Conservation (phyloP, 257 asterid species). For the Solanum arcanum region DNA sequence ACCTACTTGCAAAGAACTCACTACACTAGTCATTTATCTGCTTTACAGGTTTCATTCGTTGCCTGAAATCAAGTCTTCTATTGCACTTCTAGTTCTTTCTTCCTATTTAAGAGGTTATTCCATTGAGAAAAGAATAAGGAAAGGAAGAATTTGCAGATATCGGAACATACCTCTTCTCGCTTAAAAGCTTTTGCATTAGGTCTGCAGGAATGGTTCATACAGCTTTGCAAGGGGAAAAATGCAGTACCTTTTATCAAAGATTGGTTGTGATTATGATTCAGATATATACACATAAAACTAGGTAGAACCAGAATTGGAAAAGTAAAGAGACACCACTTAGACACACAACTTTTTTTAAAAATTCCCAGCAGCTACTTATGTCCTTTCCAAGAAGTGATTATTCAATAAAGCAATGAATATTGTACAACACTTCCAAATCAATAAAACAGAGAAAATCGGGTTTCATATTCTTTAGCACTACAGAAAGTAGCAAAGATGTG, state of each 20-base stretch:
- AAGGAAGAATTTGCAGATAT: background rate
- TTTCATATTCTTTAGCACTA: background rate
- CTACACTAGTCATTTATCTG: background rate
- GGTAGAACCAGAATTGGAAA: background rate
- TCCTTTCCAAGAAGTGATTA: background rate
- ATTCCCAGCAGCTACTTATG: background rate
- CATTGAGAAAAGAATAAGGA: background rate
- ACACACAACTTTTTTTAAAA: background rate
- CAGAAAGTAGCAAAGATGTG: background rate
- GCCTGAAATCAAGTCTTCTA: background rate
- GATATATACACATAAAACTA: background rate
- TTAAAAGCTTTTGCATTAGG: constrained; percentile 92
- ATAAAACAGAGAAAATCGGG: background rate
- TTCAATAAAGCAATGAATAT: background rate
- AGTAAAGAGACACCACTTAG: background rate
- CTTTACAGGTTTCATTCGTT: background rate
- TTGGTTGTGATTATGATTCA: background rate
- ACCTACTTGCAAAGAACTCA: background rate
- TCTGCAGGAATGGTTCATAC: constrained; percentile 85
- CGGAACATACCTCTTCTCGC: constrained; percentile 61
- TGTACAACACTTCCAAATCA: background rate
- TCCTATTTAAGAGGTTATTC: background rate
- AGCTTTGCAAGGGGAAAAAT: constrained; percentile 84
- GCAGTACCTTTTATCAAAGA: constrained; percentile 63
- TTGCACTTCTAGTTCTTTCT: background rate